These are phyloP conservation scores for Melampsora americana DNA, from an alignment of 1,284 basidiomycete genomes.

Conservation along the genomic window DNA sequence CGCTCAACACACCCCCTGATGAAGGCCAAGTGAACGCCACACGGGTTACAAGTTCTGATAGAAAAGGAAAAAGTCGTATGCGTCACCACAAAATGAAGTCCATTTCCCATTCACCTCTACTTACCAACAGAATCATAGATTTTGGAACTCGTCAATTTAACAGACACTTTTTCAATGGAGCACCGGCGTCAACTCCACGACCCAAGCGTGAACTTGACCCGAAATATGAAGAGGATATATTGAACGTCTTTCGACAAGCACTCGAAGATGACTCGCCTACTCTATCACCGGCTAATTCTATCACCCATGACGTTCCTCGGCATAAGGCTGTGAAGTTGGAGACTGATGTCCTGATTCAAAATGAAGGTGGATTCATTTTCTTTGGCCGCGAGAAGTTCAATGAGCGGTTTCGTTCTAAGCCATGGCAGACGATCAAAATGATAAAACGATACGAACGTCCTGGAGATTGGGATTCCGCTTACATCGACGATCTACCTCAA, in stretches of 20 bases:
- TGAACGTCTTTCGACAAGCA: background rate
- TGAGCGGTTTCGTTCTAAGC: slow-evolving; percentile 17
- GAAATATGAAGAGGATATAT: background rate
- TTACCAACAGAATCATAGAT: background rate
- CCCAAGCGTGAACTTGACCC: background rate
- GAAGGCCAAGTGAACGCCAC: background rate
- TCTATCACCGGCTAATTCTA: background rate
- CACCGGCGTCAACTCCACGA: background rate
- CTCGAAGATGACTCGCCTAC: slow-evolving; percentile 1
- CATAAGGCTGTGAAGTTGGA: background rate
- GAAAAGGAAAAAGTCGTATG: background rate
- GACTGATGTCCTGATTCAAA: slow-evolving; percentile 37
- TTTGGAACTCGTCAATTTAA: background rate
- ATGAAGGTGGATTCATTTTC: slow-evolving; percentile 30
- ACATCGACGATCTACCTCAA: slow-evolving; percentile 6
- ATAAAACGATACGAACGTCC: slow-evolving; percentile 27
- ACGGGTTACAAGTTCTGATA: background rate
- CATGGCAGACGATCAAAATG: slow-evolving; percentile 37
- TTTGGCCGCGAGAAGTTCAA: slow-evolving; percentile 11
- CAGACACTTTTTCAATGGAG: background rate
- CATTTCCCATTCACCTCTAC: background rate
- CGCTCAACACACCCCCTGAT: background rate
- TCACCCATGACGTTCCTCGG: background rate
- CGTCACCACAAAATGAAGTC: slow-evolving; percentile 2
- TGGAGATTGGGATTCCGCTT: slow-evolving; percentile 15